These are phyloP conservation scores for Tolypocladium endophyticum DNA, from an alignment of 2,329 filamentous ascomycete species.

Conservation along the genomic window DNA sequence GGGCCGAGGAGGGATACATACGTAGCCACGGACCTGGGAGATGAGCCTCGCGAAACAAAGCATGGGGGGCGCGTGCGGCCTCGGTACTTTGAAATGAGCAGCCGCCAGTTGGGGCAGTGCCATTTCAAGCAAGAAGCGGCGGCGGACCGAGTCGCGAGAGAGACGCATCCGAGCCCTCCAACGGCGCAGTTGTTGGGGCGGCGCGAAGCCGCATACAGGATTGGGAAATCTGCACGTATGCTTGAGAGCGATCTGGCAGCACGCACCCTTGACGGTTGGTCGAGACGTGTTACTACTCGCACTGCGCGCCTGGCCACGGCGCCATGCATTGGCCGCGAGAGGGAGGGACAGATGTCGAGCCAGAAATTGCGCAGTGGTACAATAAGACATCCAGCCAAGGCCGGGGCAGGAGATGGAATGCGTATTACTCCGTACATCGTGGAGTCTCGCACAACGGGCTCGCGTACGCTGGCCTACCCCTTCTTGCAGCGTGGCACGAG, in stretches of 20 bases:
- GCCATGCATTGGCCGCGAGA: background rate
- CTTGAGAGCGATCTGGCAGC: background rate
- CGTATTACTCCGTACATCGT: background rate
- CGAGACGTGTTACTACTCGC: too few species aligned
- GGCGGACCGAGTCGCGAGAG: background rate
- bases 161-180: background rate
- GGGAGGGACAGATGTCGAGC: background rate
- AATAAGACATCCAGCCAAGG: background rate
- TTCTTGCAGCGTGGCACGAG: background rate
- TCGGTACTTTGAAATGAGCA: background rate
- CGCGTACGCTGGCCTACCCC: background rate
- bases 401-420: background rate
- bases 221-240: background rate
- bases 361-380: background rate
- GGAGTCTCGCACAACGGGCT: background rate
- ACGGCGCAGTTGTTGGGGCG: background rate
- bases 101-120: background rate
- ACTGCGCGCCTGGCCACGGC: too few species aligned
- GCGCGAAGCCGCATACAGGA: background rate
- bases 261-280: background rate
- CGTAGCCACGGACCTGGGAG: background rate
- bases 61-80: background rate
- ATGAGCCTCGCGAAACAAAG: background rate
- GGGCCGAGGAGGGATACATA: background rate
- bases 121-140: background rate